These are phyloP conservation scores for Neoboletus brunneissimus DNA, from an alignment of 768 basidiomycete genomes.

Conservation along the genomic window DNA sequence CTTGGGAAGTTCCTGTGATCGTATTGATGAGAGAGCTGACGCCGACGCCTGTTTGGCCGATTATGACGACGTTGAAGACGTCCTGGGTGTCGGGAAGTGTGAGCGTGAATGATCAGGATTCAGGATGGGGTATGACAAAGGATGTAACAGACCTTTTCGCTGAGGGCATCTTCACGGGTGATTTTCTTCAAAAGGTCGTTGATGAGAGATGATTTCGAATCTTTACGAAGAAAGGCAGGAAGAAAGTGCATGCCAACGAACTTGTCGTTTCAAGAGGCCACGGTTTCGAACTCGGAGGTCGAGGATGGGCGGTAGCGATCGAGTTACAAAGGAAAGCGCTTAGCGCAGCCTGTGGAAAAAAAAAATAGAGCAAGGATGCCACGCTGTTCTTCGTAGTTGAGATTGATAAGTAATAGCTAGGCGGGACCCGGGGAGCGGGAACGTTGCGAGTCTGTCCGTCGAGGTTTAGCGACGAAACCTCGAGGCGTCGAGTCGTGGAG, in stretches of 20 bases:
- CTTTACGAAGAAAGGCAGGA: slow-evolving; percentile 28
- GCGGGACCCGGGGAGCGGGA: slow-evolving; percentile 3
- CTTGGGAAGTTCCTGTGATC: slow-evolving; percentile 22
- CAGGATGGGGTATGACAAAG: neutral
- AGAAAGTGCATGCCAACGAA: slow-evolving; percentile 24
- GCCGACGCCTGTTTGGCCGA: slow-evolving; percentile 33
- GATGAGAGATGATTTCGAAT: slow-evolving; percentile 23
- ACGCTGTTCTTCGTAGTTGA: slow-evolving; percentile 14
- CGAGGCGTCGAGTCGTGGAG: slow-evolving; percentile 12
- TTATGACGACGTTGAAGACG: slow-evolving; percentile 30
- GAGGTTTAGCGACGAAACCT: slow-evolving; percentile 12
- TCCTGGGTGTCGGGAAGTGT: slow-evolving; percentile 12
- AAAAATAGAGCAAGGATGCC: neutral
- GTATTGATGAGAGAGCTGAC: slow-evolving; percentile 44
- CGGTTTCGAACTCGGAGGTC: neutral
- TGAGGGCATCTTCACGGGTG: slow-evolving; percentile 18
- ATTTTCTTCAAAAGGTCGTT: slow-evolving; percentile 25
- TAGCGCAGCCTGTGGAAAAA: slow-evolving; percentile 5
- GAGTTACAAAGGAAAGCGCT: too few relatives aligned
- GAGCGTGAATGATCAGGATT: neutral
- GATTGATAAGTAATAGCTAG: neutral
- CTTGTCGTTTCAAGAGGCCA: neutral
- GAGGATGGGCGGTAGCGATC: too few relatives aligned
- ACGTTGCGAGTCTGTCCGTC: slow-evolving; percentile 14
- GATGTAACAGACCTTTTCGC: slow-evolving; percentile 21